Evolutionary conservation across 352 stramenopile species (phyloP).

Genomic region (Phytopythium vexans): DNA sequence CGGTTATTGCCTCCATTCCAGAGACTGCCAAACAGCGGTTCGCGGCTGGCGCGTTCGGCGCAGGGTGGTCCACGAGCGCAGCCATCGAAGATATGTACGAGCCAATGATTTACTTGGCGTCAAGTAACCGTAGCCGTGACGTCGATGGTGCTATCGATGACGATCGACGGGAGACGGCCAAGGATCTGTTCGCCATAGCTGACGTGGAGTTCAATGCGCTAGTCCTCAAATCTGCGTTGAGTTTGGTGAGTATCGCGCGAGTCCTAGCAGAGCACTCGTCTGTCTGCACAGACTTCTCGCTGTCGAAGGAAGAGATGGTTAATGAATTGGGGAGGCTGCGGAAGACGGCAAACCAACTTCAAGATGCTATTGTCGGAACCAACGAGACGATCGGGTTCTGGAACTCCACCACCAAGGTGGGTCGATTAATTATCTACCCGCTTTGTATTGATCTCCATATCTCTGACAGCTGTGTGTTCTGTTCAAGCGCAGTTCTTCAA

Average conservation of each 20-base stretch:
- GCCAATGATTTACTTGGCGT: slow-evolving; percentile 77
- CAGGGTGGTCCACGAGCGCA: slow-evolving; percentile 25
- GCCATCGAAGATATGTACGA: slow-evolving; percentile 68
- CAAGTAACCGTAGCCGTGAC: neutral
- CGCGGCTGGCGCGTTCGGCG: slow-evolving; percentile 20
- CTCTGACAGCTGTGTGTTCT: neutral
- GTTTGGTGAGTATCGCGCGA: slow-evolving; percentile 60
- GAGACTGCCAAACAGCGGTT: slow-evolving; percentile 47
- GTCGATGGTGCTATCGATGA: neutral
- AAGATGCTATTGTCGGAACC: slow-evolving; percentile 39
- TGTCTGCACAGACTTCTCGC: slow-evolving; percentile 43
- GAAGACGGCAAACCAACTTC: slow-evolving; percentile 21
- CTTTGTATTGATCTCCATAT: no score
- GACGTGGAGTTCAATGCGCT: slow-evolving; percentile 85
- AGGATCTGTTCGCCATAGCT: slow-evolving; percentile 38
- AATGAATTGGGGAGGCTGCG: slow-evolving; percentile 33
- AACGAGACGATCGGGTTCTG: slow-evolving; percentile 45
- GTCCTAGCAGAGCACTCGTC: slow-evolving; percentile 63
- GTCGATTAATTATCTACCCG: no score
- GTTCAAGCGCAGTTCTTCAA: slow-evolving; percentile 43
- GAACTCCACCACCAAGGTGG: slow-evolving; percentile 51
- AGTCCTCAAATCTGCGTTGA: slow-evolving; percentile 55
- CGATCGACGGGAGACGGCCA: slow-evolving; percentile 3
- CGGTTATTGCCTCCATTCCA: slow-evolving; percentile 45
- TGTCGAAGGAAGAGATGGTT: slow-evolving; percentile 39